Percentiles rank a stretch among this genome's conserved stretches.
These are phyloP conservation scores for Lactarius trivialis DNA, from an alignment of 768 basidiomycete genomes.

Conservation along the genomic window DNA sequence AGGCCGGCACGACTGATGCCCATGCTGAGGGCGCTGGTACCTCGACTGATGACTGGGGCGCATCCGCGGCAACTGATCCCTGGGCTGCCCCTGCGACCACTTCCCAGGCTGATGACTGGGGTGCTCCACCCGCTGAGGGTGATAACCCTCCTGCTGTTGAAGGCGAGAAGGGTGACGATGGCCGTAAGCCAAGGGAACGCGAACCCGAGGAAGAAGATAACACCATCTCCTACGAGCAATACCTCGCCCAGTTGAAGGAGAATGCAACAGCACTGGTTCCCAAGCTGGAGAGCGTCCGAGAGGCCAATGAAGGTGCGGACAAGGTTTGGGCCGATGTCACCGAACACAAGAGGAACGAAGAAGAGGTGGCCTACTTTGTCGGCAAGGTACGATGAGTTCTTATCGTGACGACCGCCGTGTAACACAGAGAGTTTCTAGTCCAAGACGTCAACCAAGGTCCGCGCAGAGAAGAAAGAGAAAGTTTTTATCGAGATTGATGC, in stretches of 20 bases:
- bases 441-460: constrained; percentile 58
- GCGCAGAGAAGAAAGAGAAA: constrained; percentile 83
- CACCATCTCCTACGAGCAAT: constrained; percentile 90
- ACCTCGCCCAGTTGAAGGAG: constrained; percentile 75
- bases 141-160: constrained; percentile 31
- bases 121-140: constrained; percentile 28
- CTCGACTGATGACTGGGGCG: constrained; percentile 34
- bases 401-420: not conserved
- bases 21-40: constrained; percentile 39
- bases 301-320: constrained; percentile 78
- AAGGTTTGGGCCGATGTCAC: constrained; percentile 66
- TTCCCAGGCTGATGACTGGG: constrained; percentile 27
- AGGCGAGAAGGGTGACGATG: constrained; percentile 31
- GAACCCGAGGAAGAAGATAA: constrained; percentile 87
- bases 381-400: constrained; percentile 61
- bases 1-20: constrained; percentile 68
- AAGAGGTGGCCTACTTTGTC: constrained; percentile 70
- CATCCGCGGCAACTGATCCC: constrained; percentile 25
- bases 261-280: constrained; percentile 50
- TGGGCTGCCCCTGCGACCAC: constrained; percentile 33
- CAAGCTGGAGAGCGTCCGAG: constrained; percentile 63
- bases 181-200: constrained; percentile 41
- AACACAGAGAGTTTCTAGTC: constrained; percentile 36
- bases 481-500: constrained; percentile 89
- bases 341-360: constrained; percentile 57